A percentile compares a stretch with the other conserved stretches of the same genome.
phyloP scores from a whole-genome alignment of 73 alveolate genomes.

The Paramecium biaurelia region DNA sequence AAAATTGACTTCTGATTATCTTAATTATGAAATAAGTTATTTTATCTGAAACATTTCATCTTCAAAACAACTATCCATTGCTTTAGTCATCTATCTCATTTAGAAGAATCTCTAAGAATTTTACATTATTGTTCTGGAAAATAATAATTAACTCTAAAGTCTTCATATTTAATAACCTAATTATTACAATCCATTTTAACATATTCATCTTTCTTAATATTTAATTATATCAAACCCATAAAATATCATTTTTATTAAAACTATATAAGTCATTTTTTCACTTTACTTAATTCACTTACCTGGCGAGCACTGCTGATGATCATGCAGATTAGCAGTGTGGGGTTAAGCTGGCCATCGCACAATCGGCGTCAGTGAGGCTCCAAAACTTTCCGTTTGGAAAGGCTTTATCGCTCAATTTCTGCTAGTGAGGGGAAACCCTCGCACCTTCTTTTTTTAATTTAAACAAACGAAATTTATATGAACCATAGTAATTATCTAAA shows the following conservation, averaged over 20 bases:
- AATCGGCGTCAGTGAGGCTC: conserved; percentile 57
- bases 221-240: conserved; percentile 31
- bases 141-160: background rate
- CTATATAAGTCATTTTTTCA: background rate
- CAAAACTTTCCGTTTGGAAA: conserved; percentile 60
- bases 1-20: background rate
- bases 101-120: background rate
- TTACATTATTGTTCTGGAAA: background rate
- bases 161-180: background rate
- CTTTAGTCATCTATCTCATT: conserved; percentile 11
- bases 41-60: background rate
- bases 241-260: background rate
- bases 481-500: no score
- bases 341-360: conserved; percentile 60
- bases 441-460: background rate
- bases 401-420: conserved; percentile 62
- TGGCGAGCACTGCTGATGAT: conserved; percentile 58
- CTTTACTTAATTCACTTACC: conserved; percentile 10
- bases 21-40: background rate
- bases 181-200: background rate
- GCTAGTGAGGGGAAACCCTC: conserved; percentile 64
- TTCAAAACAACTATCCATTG: conserved; percentile 8
- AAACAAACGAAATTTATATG: conserved; percentile 38
- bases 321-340: conserved; percentile 51
- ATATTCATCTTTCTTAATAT: background rate